Evolutionary conservation across 495 filamentous ascomycete species (phyloP).

Genomic region (Penicillium nucicola): DNA sequence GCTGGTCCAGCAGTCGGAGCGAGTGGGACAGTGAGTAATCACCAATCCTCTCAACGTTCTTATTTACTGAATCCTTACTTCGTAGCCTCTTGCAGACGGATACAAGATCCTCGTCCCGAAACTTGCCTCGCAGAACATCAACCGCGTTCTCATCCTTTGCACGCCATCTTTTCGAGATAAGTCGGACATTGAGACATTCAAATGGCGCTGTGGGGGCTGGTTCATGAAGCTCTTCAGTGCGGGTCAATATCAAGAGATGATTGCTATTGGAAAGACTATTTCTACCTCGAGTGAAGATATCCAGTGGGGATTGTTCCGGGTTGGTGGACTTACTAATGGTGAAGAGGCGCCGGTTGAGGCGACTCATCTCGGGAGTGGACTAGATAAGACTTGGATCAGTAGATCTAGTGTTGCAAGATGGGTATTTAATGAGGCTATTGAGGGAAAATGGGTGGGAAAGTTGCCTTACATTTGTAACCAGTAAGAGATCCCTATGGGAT

Average conservation of each 20-base stretch:
- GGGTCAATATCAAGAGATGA: constrained; percentile 8
- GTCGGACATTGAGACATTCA: constrained; percentile 2
- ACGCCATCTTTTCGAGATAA: constrained; percentile 5
- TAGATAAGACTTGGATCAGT: constrained; percentile 2
- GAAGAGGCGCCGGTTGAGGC: not conserved
- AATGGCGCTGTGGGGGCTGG: constrained; percentile 7
- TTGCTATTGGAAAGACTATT: constrained; percentile 1
- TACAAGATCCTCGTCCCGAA: constrained; percentile 5
- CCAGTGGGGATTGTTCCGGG: constrained; percentile 9
- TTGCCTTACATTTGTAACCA: constrained; percentile 8
- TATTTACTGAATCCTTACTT: not conserved
- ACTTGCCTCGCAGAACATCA: constrained; percentile 1
- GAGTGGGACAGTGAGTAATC: constrained; percentile 3
- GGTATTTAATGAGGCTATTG: constrained; percentile 1
- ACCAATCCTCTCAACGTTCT: not conserved
- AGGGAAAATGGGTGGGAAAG: not conserved
- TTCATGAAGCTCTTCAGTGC: constrained; percentile 7
- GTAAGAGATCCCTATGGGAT: too few relatives aligned
- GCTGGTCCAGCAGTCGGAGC: constrained; percentile 8
- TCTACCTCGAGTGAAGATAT: not conserved
- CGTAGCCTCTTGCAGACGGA: constrained; percentile 6
- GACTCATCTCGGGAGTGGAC: not conserved
- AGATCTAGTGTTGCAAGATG: constrained; percentile 2
- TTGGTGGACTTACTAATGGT: constrained; percentile 7
- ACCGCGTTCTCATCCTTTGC: constrained; percentile 9